These are phyloP conservation scores for Licmophora abbreviata DNA, from an alignment of 108 stramenopile genomes.

Conservation along the genomic window DNA sequence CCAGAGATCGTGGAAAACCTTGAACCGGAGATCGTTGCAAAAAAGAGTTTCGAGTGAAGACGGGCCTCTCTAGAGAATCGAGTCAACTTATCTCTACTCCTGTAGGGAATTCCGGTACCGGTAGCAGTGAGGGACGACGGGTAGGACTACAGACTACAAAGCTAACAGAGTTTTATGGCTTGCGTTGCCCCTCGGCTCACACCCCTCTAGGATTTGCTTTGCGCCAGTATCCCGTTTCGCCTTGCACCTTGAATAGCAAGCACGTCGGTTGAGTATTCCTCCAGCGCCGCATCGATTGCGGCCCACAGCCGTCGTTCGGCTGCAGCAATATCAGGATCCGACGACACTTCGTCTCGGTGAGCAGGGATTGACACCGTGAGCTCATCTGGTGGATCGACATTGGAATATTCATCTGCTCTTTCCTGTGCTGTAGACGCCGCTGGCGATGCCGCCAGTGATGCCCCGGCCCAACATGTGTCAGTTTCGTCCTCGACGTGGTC, in stretches of 20 bases:
- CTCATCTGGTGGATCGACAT: not conserved
- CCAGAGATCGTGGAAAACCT: no score
- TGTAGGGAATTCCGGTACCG: no score
- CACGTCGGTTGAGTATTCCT: slow-evolving; percentile 26
- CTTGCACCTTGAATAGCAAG: slow-evolving; percentile 12
- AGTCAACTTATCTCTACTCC: no score
- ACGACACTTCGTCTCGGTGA: slow-evolving; percentile 13
- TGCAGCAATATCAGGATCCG: slow-evolving; percentile 30
- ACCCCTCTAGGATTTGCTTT: not conserved
- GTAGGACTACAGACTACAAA: no score
- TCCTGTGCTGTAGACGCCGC: not conserved
- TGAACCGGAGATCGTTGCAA: no score
- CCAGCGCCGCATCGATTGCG: slow-evolving; percentile 24
- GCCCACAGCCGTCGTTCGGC: slow-evolving; percentile 28
- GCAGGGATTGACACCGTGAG: slow-evolving; percentile 8
- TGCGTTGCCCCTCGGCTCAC: no score
- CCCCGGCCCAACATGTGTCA: not conserved
- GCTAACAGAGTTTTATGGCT: no score
- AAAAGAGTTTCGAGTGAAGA: no score
- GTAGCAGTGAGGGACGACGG: no score
- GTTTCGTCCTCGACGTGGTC: slow-evolving; percentile 13
- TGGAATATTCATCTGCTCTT: not conserved
- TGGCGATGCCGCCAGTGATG: not conserved
- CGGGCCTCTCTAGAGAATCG: no score
- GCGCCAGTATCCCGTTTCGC: slow-evolving; percentile 1